Conservation (phyloP, 2,329 filamentous ascomycete genomes). For the Fusarium sp. region DNA sequence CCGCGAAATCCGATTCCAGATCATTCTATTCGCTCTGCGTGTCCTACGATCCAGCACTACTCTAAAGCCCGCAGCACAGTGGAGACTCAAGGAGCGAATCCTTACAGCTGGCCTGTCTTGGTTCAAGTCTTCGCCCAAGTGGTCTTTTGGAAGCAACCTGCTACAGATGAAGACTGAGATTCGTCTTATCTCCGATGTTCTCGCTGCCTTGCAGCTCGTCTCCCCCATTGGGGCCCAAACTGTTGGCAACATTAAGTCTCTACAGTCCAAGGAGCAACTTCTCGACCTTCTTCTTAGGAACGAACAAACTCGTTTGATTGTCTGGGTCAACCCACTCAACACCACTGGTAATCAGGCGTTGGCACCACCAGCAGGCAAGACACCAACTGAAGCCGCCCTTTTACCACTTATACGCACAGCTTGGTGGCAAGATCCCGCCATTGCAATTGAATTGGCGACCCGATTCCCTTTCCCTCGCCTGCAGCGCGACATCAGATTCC, state of each 20-base stretch:
- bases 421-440: slow-evolving; percentile 85
- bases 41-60: slow-evolving; percentile 80
- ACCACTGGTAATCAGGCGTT: slow-evolving; percentile 60
- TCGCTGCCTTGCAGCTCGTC: slow-evolving; percentile 73
- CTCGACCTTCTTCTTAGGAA: slow-evolving; percentile 83
- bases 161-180: slow-evolving; percentile 95
- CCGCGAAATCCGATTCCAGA: slow-evolving; percentile 90
- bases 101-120: slow-evolving; percentile 87
- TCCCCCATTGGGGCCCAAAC: slow-evolving; percentile 67
- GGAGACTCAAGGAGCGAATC: slow-evolving; percentile 89
- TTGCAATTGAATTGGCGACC: slow-evolving; percentile 86
- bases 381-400: slow-evolving; percentile 60
- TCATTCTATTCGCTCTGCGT: slow-evolving; percentile 83
- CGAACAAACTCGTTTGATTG: slow-evolving; percentile 83
- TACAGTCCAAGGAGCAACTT: slow-evolving; percentile 86
- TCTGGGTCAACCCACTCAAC: slow-evolving; percentile 89
- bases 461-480: slow-evolving; percentile 83
- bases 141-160: slow-evolving; percentile 96
- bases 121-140: slow-evolving; percentile 86
- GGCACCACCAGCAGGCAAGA: slow-evolving; percentile 56
- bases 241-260: slow-evolving; percentile 69
- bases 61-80: slow-evolving; percentile 72
- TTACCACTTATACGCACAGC: slow-evolving; percentile 79
- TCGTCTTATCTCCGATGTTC: slow-evolving; percentile 81
- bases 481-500: slow-evolving; percentile 79